Percentiles rank a stretch among this genome's conserved stretches.
phyloP scores from a whole-genome alignment of 176 grass and related monocot species.

The Pontederia paniculata region DNA sequence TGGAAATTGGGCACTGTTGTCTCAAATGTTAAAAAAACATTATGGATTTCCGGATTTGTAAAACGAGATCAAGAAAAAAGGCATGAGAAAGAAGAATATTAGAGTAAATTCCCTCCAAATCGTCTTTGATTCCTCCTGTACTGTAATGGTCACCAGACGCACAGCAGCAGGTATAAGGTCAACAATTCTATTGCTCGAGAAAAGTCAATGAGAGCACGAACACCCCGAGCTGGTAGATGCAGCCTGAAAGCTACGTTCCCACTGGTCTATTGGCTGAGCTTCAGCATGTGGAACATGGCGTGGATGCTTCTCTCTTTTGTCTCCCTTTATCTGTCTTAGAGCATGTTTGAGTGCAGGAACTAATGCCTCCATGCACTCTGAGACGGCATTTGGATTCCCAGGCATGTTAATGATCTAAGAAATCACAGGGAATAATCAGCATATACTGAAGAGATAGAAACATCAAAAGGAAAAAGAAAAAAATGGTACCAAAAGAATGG shows the following conservation, averaged over 20 bases:
- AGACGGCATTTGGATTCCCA: slow-evolving; percentile 80
- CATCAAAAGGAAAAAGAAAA: background rate
- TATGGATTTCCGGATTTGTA: too few species aligned
- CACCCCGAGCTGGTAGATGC: slow-evolving; percentile 29
- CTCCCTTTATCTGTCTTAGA: slow-evolving; percentile 70
- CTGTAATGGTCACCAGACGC: too few species aligned
- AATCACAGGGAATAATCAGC: background rate
- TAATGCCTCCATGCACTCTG: slow-evolving; percentile 72
- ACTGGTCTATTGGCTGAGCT: slow-evolving; percentile 38
- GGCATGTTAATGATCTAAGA: slow-evolving; percentile 96
- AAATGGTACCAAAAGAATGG: background rate
- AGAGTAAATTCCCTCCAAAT: too few species aligned
- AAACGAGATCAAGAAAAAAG: too few species aligned
- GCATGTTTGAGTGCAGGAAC: slow-evolving; percentile 65
- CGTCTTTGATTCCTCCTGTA: too few species aligned
- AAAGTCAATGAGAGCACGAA: slow-evolving; percentile 33
- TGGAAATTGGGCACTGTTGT: too few species aligned
- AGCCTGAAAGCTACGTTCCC: slow-evolving; percentile 61
- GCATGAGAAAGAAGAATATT: too few species aligned
- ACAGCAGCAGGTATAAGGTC: too few species aligned
- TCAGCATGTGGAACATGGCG: slow-evolving; percentile 49
- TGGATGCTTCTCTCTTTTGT: slow-evolving; percentile 90
- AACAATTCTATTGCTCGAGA: background rate
- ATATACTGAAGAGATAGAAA: background rate
- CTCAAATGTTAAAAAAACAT: too few species aligned